Conservation (phyloP, 495 filamentous ascomycete genomes). For the Penicillium psychrofluorescens region DNA sequence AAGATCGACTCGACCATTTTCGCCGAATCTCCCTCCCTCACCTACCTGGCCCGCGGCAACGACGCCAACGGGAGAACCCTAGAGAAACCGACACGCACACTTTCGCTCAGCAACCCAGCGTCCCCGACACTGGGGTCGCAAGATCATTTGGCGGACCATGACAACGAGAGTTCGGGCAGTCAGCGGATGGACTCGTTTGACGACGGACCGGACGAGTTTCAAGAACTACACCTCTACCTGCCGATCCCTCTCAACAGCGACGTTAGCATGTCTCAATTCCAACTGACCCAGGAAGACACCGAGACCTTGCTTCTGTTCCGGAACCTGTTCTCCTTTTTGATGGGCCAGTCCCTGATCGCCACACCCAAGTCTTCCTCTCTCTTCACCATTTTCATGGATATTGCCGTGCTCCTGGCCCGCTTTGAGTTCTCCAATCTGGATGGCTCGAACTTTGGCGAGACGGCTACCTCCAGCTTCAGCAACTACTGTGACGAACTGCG, state of each 20-base stretch:
- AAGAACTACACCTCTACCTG: conserved; percentile 65
- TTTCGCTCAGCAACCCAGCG: conserved; percentile 33
- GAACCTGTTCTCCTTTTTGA: conserved; percentile 87
- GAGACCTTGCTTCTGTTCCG: conserved; percentile 69
- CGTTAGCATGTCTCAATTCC: conserved; percentile 29
- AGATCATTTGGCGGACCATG: conserved; percentile 30
- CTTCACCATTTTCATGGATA: conserved; percentile 67
- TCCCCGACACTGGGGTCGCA: conserved; percentile 32
- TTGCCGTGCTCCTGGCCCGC: conserved; percentile 59
- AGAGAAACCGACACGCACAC: conserved; percentile 32
- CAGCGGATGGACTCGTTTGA: conserved; percentile 35
- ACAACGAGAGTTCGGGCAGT: conserved; percentile 37
- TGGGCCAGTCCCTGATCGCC: conserved; percentile 71
- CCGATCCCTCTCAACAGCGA: conserved; percentile 49
- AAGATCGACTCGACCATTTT: conserved; percentile 66
- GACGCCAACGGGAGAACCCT: conserved; percentile 32
- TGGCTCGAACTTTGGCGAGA: conserved; percentile 74
- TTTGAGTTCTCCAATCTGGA: conserved; percentile 78
- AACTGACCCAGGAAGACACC: conserved; percentile 47
- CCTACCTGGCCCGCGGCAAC: conserved; percentile 59
- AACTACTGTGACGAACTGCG: conserved; percentile 67
- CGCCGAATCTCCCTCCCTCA: conserved; percentile 61
- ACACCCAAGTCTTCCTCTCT: conserved; percentile 58
- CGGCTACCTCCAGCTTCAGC: conserved; percentile 66
- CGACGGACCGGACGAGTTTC: conserved; percentile 31